These are phyloP conservation scores for Talaromyces sp. DNA, from an alignment of 2,329 filamentous ascomycete species.

Conservation along the genomic window DNA sequence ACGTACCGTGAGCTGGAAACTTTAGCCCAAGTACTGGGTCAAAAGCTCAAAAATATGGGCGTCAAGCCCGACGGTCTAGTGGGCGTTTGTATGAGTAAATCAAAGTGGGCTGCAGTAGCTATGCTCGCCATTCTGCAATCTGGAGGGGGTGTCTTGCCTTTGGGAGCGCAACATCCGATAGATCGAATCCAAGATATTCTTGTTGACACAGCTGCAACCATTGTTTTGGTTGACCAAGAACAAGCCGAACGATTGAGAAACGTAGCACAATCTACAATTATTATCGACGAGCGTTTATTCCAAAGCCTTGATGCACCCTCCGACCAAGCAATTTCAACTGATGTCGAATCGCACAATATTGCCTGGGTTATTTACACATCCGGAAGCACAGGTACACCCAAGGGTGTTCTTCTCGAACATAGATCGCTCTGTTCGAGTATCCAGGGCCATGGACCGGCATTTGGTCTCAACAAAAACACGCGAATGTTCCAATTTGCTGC, in stretches of 20 bases:
- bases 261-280: not conserved
- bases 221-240: not conserved
- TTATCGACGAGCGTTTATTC: not conserved
- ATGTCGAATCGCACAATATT: not conserved
- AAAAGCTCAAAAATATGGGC: not conserved
- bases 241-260: not conserved
- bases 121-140: conserved; percentile 11
- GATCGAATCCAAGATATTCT: conserved; percentile 24
- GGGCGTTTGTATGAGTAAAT: conserved; percentile 9
- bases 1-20: not conserved
- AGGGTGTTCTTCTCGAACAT: conserved; percentile 61
- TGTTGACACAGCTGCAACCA: conserved; percentile 36
- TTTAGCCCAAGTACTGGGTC: not conserved
- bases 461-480: conserved; percentile 47
- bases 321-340: not conserved
- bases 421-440: conserved; percentile 55
- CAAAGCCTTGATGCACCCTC: not conserved
- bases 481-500: conserved; percentile 58
- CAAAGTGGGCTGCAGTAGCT: conserved; percentile 4
- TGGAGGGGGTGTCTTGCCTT: conserved; percentile 8
- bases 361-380: conserved; percentile 56
- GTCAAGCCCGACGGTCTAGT: not conserved
- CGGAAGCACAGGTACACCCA: conserved; percentile 50
- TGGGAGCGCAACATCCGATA: conserved; percentile 7
- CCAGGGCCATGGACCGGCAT: conserved; percentile 45